Base-by-base conservation (phyloP, 768 basidiomycete species). In the Russula compacta region DNA sequence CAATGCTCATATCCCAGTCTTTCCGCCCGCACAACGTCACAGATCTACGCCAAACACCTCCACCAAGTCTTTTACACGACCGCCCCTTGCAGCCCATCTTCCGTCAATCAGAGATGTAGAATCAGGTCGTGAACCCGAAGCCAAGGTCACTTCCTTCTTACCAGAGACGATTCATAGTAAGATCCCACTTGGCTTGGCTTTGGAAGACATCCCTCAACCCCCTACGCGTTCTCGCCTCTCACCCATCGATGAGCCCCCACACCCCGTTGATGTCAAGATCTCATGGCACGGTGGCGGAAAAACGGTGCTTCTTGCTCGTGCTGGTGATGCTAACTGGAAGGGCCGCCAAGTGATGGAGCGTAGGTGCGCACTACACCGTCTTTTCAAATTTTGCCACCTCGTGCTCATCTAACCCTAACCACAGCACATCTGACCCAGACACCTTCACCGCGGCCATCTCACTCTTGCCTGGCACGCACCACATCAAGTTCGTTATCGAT, bases 401-500 rank as follows among this genome's bases (percentile, higher is more conserved):
- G 24, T 47, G 43, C 43, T 48, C 5, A 47, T 12, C 19, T 53
- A 62, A 62, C 61, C 61, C 61, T 62, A 62, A 62, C 61, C 56
- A 53, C 39, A 62, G 61, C 56, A 0, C 56, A 58, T 62, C 61
- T n/a, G 17, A 58, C 52, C 71, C 69, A 4, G 74, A 75, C 61
- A 71, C 71, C 6, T 79, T 74, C 70, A 72, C 69, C 40, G 68
- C 74, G 5, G 71, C 70, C 67, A 74, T 85, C 32, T 68, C 77
- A 5, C 81, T 98, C 0, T 82, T 84, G 10, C 92, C 93, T 0
- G 95, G 95, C 15, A 93, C 93, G 0, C 93, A 98, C 70, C 90
- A 94, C 65, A 80, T 98, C 70, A 91, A 94, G 60, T 98, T 97
- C 78, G 83, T 98, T 65, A 90, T 98, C 62, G 95, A 98, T 71